Percentiles rank a stretch among this genome's conserved stretches.
Evolutionary conservation across 2,329 filamentous ascomycete genomes (phyloP).

Genomic region (Epichloe sibirici): DNA sequence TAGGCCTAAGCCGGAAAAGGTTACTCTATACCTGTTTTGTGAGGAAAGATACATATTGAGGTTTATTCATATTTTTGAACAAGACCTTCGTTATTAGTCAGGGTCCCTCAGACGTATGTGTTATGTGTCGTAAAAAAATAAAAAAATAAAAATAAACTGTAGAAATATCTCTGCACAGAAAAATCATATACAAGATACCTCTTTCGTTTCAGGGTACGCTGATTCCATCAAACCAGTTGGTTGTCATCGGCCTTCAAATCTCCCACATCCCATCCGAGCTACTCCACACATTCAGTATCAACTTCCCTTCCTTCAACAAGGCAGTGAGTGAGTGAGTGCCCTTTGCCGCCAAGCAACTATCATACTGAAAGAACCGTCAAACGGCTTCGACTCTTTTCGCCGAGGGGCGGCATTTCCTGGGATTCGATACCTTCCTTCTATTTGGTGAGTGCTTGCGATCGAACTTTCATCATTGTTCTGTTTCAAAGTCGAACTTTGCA

Average conservation of each 20-base stretch:
- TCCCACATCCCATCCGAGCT: background rate
- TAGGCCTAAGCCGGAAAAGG: too few relatives aligned
- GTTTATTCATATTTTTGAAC: too few relatives aligned
- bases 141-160: too few relatives aligned
- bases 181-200: too few relatives aligned
- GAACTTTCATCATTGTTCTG: background rate
- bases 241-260: background rate
- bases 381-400: background rate
- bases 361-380: background rate
- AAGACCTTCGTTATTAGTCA: too few relatives aligned
- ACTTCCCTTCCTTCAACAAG: background rate
- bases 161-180: too few relatives aligned
- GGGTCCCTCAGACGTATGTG: too few relatives aligned
- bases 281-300: background rate
- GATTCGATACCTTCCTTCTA: background rate
- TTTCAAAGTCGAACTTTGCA: background rate
- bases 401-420: background rate
- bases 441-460: background rate
- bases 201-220: background rate
- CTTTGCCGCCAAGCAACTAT: background rate
- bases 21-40: too few relatives aligned
- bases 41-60: too few relatives aligned
- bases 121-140: too few relatives aligned
- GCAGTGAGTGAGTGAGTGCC: background rate
- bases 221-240: background rate